Base-by-base conservation (phyloP, 75 land plant genomes). In the Selaginella tamariscina region DNA sequence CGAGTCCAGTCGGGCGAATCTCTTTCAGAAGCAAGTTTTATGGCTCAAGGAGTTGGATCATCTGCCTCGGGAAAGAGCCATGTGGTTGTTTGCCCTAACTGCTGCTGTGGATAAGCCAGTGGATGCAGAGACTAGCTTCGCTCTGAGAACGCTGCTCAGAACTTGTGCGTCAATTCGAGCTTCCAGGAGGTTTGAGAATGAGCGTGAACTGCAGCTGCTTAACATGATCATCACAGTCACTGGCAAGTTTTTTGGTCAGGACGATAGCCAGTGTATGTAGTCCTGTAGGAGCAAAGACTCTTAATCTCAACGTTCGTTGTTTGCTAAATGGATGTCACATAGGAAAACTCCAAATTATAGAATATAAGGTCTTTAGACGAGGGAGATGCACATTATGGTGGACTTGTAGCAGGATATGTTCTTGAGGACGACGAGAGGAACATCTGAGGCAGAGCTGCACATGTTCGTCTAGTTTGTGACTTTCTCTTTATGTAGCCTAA, bases 11-110 rank as follows among this genome's bases (percentile, higher is more conserved):
- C 79, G 96, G 64, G 82, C 86, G 1, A 64, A 81, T 55, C 79
- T 76, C 66, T 78, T 94, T 59, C 71, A 70, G 56, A 81, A 75
- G 56, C 78, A 74, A 68, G 79, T 89, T 68, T 21, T 23, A 20
- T 79, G 77, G 55, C 5, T 89, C 0, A 83, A 87, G 67, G 67
- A 66, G 21, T 26, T 65, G 67, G 76, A 32, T 20, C 55, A 68
- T 0, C 44, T 89, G 33, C 70, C 86, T 24, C 57, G 77, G 29
- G 74, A 74, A 9, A 74, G 83, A 33, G 84, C 83, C 33, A 21
- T 82, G 54, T 94, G 98, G 98, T 28, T 89, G n/a, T 89, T 85
- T 78, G 85, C 91, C 29, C 78, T 94, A 0, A 78, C 85, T 71
- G 90, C 75, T 24, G 78, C 78, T 27, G 77, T 94, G 56, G 98